Base-by-base conservation (phyloP, 257 asterid genomes). In the Perilla frutescens region DNA sequence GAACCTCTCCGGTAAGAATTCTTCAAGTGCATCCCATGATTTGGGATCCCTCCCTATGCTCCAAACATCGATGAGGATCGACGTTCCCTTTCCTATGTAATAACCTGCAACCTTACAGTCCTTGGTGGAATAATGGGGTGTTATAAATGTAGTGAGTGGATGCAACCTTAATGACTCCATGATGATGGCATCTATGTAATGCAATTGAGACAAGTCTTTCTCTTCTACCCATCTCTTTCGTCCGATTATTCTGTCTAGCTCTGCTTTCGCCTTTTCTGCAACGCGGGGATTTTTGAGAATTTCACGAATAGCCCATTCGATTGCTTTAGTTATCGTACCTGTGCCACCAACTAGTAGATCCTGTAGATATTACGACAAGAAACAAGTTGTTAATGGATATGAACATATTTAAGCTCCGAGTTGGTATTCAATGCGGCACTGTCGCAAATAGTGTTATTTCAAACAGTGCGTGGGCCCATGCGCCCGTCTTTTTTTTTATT, bases 111-210 rank as follows among this genome's bases (percentile, higher is more conserved):
- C 70, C 0, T 76, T 58, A 15, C 82, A 73, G 34, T 81, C 85
- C 32, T 77, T 72, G 0, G 45, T 60, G 11, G 83, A 6, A 37
- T 11, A 65, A 62, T 68, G 79, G 2, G 85, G 83, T 1, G 76
- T 44, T 48, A 81, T 36, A n/a, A 81, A 2, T 1, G 79, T 59
- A 13, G 62, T 54, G 3, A 81, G 37, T 26, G 83, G 81, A 53
- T 81, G 83, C 29, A 74, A 58, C 67, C 85, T 65, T 4, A 70
- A 1, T 0, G 76, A 39, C 58, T 82, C 86, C 75, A 59, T 79
- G 49, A 79, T 32, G 4, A 82, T 76, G 36, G 84, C 70, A 5
- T 82, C 80, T 3, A 82, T 68, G 49, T 79, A 82, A 50, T 81
- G 77, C 31, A 82, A 56, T 32, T 76, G 56, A 13, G 71, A 44